A percentile compares a stretch with the other conserved stretches of the same genome.
Evolutionary conservation across 2,329 filamentous ascomycete species (phyloP).

Genomic region (Allantophomopsis lycopodina): DNA sequence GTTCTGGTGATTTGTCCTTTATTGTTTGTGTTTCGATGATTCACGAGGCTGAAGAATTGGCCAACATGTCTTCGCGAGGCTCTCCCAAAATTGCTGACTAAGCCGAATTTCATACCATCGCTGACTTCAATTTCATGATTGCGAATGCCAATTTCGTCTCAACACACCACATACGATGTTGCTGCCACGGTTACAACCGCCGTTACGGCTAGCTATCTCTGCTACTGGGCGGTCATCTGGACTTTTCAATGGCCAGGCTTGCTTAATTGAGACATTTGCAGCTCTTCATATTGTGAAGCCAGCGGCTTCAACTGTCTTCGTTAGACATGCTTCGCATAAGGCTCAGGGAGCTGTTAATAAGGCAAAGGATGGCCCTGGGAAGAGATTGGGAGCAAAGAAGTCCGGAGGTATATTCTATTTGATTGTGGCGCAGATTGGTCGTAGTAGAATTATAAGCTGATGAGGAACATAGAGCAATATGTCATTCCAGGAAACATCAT

Average conservation of each 20-base stretch:
- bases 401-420: constrained; percentile 51
- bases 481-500: constrained; percentile 96
- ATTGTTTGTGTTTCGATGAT: no score
- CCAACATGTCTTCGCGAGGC: background rate
- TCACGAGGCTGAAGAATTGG: background rate
- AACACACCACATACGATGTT: constrained; percentile 20
- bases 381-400: constrained; percentile 91
- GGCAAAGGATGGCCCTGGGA: constrained; percentile 57
- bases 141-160: background rate
- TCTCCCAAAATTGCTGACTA: constrained; percentile 1
- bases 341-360: constrained; percentile 58
- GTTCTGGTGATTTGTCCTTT: background rate
- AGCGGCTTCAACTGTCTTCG: constrained; percentile 7
- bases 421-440: background rate
- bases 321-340: constrained; percentile 27
- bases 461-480: constrained; percentile 53
- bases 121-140: constrained; percentile 1
- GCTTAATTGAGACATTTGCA: constrained; percentile 16
- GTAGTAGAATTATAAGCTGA: background rate
- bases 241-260: constrained; percentile 5
- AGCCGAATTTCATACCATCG: background rate
- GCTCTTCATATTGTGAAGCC: constrained; percentile 9
- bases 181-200: constrained; percentile 28
- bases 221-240: constrained; percentile 11
- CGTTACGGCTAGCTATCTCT: constrained; percentile 23